Evolutionary conservation across 2,329 filamentous ascomycete genomes (phyloP).

Genomic region (Canariomyces notabilis): DNA sequence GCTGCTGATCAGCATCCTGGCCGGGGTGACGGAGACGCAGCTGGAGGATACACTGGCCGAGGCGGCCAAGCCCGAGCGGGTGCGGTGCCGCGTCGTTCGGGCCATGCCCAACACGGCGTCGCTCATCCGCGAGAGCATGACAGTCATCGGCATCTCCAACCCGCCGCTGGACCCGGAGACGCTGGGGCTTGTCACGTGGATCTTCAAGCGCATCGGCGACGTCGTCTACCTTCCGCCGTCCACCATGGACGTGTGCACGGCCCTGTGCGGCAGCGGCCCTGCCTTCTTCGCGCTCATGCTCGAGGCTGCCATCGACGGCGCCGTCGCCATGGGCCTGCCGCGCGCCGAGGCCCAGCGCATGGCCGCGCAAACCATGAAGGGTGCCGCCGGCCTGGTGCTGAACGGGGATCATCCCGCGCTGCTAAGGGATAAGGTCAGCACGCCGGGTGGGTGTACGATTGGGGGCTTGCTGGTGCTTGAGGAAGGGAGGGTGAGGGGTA

Average conservation of each 20-base stretch:
- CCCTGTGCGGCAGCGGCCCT: conserved; percentile 68
- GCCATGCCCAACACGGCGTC: conserved; percentile 84
- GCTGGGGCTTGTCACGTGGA: conserved; percentile 62
- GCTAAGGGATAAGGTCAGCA: conserved; percentile 70
- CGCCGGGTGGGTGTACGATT: conserved; percentile 74
- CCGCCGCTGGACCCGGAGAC: conserved; percentile 52
- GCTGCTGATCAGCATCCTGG: conserved; percentile 74
- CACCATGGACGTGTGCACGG: conserved; percentile 68
- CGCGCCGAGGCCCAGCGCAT: conserved; percentile 68
- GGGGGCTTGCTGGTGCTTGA: conserved; percentile 68
- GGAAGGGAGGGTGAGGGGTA: conserved; percentile 64
- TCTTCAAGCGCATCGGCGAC: conserved; percentile 69
- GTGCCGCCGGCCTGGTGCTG: conserved; percentile 64
- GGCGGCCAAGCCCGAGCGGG: conserved; percentile 31
- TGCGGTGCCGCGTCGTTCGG: conserved; percentile 66
- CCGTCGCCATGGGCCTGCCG: conserved; percentile 72
- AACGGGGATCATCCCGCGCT: conserved; percentile 70
- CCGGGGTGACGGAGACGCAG: conserved; percentile 66
- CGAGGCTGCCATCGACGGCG: conserved; percentile 71
- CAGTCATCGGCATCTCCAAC: conserved; percentile 62
- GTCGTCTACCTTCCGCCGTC: conserved; percentile 62
- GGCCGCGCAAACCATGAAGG: conserved; percentile 75
- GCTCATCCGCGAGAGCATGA: conserved; percentile 76
- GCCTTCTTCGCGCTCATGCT: conserved; percentile 73
- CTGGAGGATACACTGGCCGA: conserved; percentile 59